Evolutionary conservation across 345 rosid species (phyloP), one percentile per base, ranked within the genome.

Genomic region (Euphorbia pulcherrima): DNA sequence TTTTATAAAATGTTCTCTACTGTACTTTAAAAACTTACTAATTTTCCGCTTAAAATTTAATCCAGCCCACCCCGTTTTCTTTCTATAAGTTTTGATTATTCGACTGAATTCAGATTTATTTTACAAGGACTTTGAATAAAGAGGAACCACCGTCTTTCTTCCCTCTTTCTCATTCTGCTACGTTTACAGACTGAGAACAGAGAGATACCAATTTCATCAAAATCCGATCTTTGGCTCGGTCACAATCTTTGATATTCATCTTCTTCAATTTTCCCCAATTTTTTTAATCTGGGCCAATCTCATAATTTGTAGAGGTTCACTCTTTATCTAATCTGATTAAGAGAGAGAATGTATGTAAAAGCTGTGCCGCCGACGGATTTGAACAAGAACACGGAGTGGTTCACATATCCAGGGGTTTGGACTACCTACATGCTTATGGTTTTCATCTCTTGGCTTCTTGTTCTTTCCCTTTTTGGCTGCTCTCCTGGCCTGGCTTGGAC

Each of bases 401-500:
- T 90, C 87, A 84, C 85, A 66, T 88, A 86, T 67, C 91, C 96
- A 0, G 97, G 97, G 0, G 94, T 90, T 0, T 90, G 97, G 94
- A 86, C 94, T 4, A 82, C 85, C 17, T 88, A 90, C 62, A 82
- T 90, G 12, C 83, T 85, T 27, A 80, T 87, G 68, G 73, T 90
- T 50, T 90, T 88, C 85, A 83, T 86, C 60, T 83, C 87, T 0
- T 86, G 94, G 97, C 83, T 90, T 37, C 59, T 83, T 52, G 86
- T 88, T 56, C 81, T 90, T 63, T 85, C 92, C 62, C 64, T 90
- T 72, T 78, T 83, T 21, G 75, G 80, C 60, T 86, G 88, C 75
- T 81, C 97, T 10, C 78, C 90, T 67, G 97, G 97, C 80, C 77
- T 86, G 80, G 97, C 93, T 53, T 90, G 94, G 92, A 88, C 97